Evolutionary conservation across 257 asterid species (phyloP).

Genomic region (Solanum verrucosum): DNA sequence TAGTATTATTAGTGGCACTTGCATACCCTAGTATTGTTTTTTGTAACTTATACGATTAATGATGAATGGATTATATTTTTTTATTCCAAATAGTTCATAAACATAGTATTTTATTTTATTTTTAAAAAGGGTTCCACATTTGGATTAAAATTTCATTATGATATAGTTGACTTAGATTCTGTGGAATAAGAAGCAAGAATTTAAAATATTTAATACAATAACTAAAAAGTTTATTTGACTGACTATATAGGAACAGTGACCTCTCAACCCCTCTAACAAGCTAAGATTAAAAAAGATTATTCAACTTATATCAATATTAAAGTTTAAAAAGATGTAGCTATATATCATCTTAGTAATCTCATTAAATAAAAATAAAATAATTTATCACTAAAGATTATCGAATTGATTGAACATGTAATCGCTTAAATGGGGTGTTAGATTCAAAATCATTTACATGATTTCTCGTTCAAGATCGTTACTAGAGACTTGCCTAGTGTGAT

Average conservation of each 20-base stretch:
- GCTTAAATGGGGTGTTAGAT: background rate
- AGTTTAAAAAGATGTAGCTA: background rate
- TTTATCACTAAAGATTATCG: background rate
- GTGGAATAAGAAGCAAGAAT: background rate
- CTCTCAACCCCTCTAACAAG: background rate
- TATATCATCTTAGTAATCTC: background rate
- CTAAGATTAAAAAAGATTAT: background rate
- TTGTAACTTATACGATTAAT: background rate
- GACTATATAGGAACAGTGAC: background rate
- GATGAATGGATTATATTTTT: background rate
- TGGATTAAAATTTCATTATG: background rate
- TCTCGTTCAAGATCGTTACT: background rate
- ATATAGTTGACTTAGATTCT: background rate
- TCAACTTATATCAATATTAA: background rate
- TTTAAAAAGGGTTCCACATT: background rate
- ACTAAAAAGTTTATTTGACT: background rate
- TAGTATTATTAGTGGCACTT: background rate
- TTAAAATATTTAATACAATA: background rate
- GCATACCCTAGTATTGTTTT: background rate
- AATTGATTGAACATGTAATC: background rate
- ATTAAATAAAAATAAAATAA: background rate
- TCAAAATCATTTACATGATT: too few relatives aligned
- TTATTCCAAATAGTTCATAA: background rate
- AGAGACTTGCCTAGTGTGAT: too few relatives aligned
- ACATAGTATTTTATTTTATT: background rate